phyloP scores from a whole-genome alignment of 148 eudicot species.

The Heliosperma pusillum region DNA sequence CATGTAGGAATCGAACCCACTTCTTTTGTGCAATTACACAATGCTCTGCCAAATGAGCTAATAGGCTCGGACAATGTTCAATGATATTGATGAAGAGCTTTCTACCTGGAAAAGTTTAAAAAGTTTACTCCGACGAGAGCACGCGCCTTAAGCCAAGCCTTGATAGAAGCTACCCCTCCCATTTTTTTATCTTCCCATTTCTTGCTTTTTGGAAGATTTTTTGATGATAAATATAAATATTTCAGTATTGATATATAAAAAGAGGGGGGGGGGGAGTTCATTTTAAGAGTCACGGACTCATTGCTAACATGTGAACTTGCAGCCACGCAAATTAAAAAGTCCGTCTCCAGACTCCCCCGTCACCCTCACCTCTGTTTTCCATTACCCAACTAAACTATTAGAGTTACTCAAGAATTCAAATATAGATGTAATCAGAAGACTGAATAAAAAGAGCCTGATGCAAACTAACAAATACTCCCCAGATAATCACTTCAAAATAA shows the following conservation, averaged over 20 bases:
- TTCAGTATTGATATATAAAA: too few species aligned
- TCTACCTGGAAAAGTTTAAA: neutral
- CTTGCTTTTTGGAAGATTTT: too few species aligned
- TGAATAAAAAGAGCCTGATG: neutral
- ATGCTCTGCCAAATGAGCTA: slow-evolving; percentile 33
- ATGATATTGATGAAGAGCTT: slow-evolving; percentile 4
- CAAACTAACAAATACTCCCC: neutral
- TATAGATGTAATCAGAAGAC: too few species aligned
- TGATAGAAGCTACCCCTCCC: too few species aligned
- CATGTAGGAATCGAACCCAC: slow-evolving; percentile 34
- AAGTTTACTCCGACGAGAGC: neutral
- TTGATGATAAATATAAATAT: too few species aligned
- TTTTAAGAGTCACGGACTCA: too few species aligned
- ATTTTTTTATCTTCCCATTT: too few species aligned
- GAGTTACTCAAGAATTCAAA: neutral
- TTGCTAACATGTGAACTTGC: neutral
- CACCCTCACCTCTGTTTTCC: neutral
- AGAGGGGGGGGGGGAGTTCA: too few species aligned
- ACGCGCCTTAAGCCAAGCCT: too few species aligned
- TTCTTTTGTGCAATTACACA: slow-evolving; percentile 28
- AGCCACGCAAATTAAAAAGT: neutral
- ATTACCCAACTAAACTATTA: neutral
- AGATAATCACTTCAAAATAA: too few species aligned
- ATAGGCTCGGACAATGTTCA: slow-evolving; percentile 24
- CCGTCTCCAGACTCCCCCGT: neutral